Percentiles rank a stretch among this genome's conserved stretches.
Evolutionary conservation across 768 basidiomycete genomes (phyloP).

Genomic region (Panaeolus papilionaceus): DNA sequence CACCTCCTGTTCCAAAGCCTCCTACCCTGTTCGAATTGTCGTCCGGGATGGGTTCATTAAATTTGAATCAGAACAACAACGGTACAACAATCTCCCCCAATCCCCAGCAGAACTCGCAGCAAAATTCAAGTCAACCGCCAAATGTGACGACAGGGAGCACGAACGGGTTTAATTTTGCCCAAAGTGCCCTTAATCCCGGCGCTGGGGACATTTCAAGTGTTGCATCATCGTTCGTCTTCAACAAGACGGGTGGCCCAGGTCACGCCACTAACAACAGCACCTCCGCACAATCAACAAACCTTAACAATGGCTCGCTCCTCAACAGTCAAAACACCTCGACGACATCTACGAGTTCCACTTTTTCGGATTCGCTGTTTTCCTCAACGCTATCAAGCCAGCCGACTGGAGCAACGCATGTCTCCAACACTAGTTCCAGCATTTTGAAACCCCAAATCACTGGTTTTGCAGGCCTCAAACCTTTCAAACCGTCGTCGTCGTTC

Average conservation of each 20-base stretch:
- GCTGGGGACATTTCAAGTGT: constrained; percentile 68
- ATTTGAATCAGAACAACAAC: constrained; percentile 21
- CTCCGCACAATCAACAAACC: constrained; percentile 31
- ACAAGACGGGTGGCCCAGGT: constrained; percentile 32
- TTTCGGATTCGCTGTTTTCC: constrained; percentile 55
- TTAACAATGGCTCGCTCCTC: constrained; percentile 28
- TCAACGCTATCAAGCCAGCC: constrained; percentile 56
- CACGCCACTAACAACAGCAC: constrained; percentile 18
- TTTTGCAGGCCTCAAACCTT: constrained; percentile 72
- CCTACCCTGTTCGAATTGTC: constrained; percentile 86
- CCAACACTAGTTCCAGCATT: constrained; percentile 31
- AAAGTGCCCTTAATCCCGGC: constrained; percentile 49
- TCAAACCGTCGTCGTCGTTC: constrained; percentile 84
- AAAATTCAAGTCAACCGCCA: constrained; percentile 37
- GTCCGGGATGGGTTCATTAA: constrained; percentile 45
- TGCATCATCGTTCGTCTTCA: constrained; percentile 74
- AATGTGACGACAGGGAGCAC: constrained; percentile 31
- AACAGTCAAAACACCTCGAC: constrained; percentile 28
- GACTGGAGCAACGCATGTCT: constrained; percentile 46
- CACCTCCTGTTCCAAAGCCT: constrained; percentile 72
- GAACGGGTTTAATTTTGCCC: constrained; percentile 45
- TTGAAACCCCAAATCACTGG: constrained; percentile 55
- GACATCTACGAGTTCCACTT: constrained; percentile 46
- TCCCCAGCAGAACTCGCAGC: constrained; percentile 24
- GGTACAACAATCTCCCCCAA: constrained; percentile 19